Conservation (phyloP, 2,329 filamentous ascomycete species). For the Xylaria sp. region DNA sequence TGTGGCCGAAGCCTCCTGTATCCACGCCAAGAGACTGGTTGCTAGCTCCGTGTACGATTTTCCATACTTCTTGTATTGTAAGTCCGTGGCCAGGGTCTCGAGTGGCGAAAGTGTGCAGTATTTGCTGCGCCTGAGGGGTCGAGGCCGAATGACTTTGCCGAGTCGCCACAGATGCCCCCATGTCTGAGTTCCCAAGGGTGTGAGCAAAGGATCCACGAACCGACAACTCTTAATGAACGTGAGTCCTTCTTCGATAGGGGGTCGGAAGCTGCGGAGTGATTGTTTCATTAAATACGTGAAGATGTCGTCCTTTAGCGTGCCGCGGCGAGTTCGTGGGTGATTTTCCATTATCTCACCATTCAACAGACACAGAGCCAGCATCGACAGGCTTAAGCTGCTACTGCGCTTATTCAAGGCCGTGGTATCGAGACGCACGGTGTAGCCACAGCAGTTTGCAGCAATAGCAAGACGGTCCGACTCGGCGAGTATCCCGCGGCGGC, state of each 20-base stretch:
- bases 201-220: constrained; percentile 34
- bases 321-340: constrained; percentile 24
- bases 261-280: constrained; percentile 36
- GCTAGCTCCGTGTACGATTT: constrained; percentile 32
- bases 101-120: constrained; percentile 32
- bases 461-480: constrained; percentile 41
- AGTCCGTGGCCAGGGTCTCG: constrained; percentile 33
- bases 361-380: constrained; percentile 37
- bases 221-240: constrained; percentile 41
- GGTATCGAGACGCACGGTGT: constrained; percentile 36
- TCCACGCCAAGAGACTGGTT: constrained; percentile 20
- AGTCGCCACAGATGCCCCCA: constrained; percentile 38
- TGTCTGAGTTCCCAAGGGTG: constrained; percentile 30
- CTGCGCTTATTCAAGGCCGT: constrained; percentile 27
- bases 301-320: constrained; percentile 33
- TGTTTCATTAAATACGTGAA: constrained; percentile 36
- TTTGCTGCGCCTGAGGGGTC: constrained; percentile 32
- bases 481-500: constrained; percentile 31
- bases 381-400: constrained; percentile 36
- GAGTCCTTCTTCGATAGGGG: constrained; percentile 34
- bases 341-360: constrained; percentile 42
- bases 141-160: constrained; percentile 34
- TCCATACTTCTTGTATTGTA: constrained; percentile 32
- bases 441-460: constrained; percentile 39
- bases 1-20: constrained; percentile 7